phyloP scores from a whole-genome alignment of 1,139 yeast genomes.

The Kluyveromyces sp. region DNA sequence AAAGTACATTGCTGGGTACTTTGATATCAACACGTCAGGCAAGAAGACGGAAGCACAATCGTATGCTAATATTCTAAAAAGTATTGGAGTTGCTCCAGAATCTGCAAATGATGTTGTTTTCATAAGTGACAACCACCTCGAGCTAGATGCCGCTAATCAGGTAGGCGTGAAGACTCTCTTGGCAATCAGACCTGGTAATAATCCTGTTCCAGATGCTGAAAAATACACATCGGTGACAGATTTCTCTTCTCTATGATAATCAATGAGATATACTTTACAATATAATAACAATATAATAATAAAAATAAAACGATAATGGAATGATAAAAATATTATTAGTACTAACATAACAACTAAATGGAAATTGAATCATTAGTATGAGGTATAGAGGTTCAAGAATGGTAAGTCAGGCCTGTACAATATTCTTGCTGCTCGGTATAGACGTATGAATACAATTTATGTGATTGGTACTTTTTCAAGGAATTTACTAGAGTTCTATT shows the following conservation, averaged over 20 bases:
- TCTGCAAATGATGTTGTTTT: constrained; percentile 24
- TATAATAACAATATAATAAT: too few relatives aligned
- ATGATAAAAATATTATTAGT: too few relatives aligned
- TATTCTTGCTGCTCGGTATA: too few relatives aligned
- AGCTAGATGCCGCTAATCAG: constrained; percentile 61
- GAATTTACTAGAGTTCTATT: too few relatives aligned
- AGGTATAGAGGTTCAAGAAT: too few relatives aligned
- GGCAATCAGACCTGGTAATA: constrained; percentile 73
- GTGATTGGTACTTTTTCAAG: too few relatives aligned
- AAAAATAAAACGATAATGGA: too few relatives aligned
- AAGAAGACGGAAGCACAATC: constrained; percentile 52
- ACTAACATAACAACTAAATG: too few relatives aligned
- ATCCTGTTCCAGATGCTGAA: constrained; percentile 34
- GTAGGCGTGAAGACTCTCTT: constrained; percentile 57
- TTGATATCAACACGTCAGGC: constrained; percentile 82
- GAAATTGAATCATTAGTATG: too few relatives aligned
- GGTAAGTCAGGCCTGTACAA: too few relatives aligned
- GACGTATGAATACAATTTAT: too few relatives aligned
- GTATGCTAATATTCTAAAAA: constrained; percentile 48
- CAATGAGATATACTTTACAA: too few relatives aligned
- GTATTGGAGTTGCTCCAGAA: constrained; percentile 32
- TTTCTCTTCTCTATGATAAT: constrained; percentile 4
- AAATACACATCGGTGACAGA: constrained; percentile 11
- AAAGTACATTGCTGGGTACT: constrained; percentile 53
- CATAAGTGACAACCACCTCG: constrained; percentile 65